Evolutionary conservation across 345 rosid genomes (phyloP), one percentile per base, ranked within the genome.

Genomic region (Populus simonii): DNA sequence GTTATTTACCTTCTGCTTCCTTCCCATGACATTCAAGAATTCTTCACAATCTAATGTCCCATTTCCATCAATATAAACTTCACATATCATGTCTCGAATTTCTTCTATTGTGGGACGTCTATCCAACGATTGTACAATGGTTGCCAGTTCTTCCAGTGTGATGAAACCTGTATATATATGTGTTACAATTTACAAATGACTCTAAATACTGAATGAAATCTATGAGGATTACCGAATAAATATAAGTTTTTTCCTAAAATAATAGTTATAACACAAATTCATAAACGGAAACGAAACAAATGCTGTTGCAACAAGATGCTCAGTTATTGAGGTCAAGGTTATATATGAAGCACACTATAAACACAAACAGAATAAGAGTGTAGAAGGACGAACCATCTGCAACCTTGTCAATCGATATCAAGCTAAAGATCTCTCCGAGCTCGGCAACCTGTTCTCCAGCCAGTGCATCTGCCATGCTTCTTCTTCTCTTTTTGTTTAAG

Each of bases 351-450:
- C 16, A 47, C 15, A n/a, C 11, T n/a, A 18, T 8, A 35, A 9
- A 5, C 45, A 33, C 3, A 59, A 31, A 8, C 2, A 17, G 25
- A 76, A 3, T 4, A 55, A 55, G 11, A 25, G 17, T 17, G 68
- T 22, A 78, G 20, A 72, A 41, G 27, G 7, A 66, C 71, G 51
- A 13, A 91, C 94, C 91, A 39, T 91, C 89, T 0, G 88, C 77
- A 66, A 88, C 89, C 81, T 78, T 85, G 83, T 89, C 91, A 22
- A 91, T 88, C 1, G 27, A 27, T 27, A 27, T 27, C 78, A 88
- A 71, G 62, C 72, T 66, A 72, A 91, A 89, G 25, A 92, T 90
- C 74, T 88, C 92, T 7, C 70, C 87, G 76, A 91, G 86, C 72
- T 91, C 89, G 0, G 84, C 83, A 31, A 88, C 57, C 72, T 88